These are phyloP conservation scores for Daldinia sp. DNA, from an alignment of 2,329 filamentous ascomycete species.

Conservation along the genomic window DNA sequence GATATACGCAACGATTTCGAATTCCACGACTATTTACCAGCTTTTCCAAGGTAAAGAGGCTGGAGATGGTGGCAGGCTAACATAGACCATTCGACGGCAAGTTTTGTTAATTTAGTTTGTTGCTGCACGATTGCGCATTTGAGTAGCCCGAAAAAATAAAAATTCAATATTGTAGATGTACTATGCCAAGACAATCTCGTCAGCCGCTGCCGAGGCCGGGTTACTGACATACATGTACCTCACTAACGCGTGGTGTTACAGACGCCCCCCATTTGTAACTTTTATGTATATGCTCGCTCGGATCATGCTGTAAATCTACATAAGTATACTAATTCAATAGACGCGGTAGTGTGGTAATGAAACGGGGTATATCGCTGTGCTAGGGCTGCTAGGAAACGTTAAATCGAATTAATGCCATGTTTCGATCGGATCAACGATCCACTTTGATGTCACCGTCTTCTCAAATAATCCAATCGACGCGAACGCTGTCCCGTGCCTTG, in stretches of 20 bases:
- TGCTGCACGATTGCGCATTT: conserved; percentile 3
- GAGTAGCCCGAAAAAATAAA: background rate
- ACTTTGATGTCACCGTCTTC: conserved; percentile 37
- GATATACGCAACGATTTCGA: background rate
- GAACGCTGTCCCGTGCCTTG: background rate
- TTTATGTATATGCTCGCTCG: background rate
- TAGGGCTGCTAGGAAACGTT: conserved; percentile 18
- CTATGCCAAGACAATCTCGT: conserved; percentile 20
- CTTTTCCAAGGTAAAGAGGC: too few relatives aligned
- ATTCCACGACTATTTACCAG: background rate
- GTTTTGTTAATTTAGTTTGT: background rate
- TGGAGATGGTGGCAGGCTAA: background rate
- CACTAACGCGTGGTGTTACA: conserved; percentile 3
- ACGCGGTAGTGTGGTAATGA: conserved; percentile 11
- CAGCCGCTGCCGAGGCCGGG: conserved; percentile 33
- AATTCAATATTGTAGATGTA: conserved; percentile 20
- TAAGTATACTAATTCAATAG: conserved; percentile 28
- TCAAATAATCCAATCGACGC: conserved; percentile 25
- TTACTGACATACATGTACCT: conserved; percentile 1
- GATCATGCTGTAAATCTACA: conserved; percentile 1
- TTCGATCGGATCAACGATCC: conserved; percentile 33
- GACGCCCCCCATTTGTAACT: conserved; percentile 8
- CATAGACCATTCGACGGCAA: background rate
- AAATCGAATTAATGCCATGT: conserved; percentile 28
- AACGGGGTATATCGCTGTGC: conserved; percentile 29